Evolutionary conservation across 345 rosid species (phyloP).

Genomic region (Combretum micranthum): DNA sequence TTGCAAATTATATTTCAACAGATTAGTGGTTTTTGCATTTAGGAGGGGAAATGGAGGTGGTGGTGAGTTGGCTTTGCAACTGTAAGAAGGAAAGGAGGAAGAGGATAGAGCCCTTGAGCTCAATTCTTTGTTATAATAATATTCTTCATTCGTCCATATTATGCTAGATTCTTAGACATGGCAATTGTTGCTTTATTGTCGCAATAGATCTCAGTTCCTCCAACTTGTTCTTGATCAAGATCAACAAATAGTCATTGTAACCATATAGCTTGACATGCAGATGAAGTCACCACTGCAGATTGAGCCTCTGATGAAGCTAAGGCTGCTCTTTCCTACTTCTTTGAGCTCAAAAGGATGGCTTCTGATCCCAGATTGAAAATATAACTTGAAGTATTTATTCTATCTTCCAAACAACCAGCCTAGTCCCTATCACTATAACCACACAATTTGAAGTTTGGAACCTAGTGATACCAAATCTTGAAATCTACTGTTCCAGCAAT

Average conservation of each 20-base stretch:
- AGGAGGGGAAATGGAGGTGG: too few relatives aligned
- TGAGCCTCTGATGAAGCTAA: conserved; percentile 1
- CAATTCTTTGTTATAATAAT: too few relatives aligned
- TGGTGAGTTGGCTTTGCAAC: too few relatives aligned
- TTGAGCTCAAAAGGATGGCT: background rate
- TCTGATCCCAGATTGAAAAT: background rate
- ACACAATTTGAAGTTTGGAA: background rate
- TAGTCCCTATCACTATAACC: conserved; percentile 7
- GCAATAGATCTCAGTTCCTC: too few relatives aligned
- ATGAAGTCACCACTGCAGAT: background rate
- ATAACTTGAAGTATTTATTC: conserved; percentile 7
- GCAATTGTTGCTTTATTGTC: too few relatives aligned
- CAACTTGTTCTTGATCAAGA: too few relatives aligned
- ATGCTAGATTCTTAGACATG: too few relatives aligned
- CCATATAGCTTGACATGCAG: conserved; percentile 4
- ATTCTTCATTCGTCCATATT: too few relatives aligned
- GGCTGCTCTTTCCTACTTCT: conserved; percentile 5
- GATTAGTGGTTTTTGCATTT: too few relatives aligned
- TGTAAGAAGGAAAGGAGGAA: too few relatives aligned
- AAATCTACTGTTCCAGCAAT: background rate
- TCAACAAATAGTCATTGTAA: background rate
- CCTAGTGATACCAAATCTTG: background rate
- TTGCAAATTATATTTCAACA: too few relatives aligned
- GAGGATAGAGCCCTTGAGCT: too few relatives aligned
- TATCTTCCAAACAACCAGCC: conserved; percentile 6